Evolutionary conservation across 2,329 filamentous ascomycete genomes (phyloP).

Genomic region (Phialemonium atrogriseum): DNA sequence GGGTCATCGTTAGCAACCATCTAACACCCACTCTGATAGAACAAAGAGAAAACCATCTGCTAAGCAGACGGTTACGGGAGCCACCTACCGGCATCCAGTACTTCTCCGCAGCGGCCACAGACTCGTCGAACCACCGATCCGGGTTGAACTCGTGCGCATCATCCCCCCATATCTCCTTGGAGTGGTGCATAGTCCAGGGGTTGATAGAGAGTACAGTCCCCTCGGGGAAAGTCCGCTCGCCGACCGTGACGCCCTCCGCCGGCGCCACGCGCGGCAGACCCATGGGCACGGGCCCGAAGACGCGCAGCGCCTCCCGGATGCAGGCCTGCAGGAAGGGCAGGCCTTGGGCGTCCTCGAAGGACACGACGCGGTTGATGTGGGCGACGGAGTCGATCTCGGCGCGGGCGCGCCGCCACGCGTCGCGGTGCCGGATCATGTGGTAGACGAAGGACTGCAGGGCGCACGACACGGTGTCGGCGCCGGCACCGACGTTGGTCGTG

Average conservation of each 20-base stretch:
- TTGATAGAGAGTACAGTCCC: conserved; percentile 18
- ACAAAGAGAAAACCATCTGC: background rate
- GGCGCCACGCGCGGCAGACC: conserved; percentile 18
- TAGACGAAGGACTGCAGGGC: conserved; percentile 19
- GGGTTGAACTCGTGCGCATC: conserved; percentile 14
- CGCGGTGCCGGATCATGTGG: conserved; percentile 13
- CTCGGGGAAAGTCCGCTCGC: conserved; percentile 16
- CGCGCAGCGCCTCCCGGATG: conserved; percentile 22
- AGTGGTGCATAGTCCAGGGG: conserved; percentile 18
- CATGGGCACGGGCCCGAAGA: conserved; percentile 18
- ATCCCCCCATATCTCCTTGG: conserved; percentile 13
- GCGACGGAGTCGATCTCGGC: conserved; percentile 15
- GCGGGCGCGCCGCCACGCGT: conserved; percentile 9
- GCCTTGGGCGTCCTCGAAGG: conserved; percentile 17
- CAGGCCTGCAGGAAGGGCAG: conserved; percentile 24
- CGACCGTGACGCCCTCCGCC: conserved; percentile 16
- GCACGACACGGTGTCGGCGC: conserved; percentile 13
- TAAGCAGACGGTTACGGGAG: background rate
- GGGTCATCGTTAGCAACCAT: too few relatives aligned
- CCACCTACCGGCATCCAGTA: conserved; percentile 12
- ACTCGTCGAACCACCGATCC: conserved; percentile 13
- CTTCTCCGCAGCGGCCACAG: conserved; percentile 9
- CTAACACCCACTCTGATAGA: too few relatives aligned
- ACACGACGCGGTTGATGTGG: conserved; percentile 8
- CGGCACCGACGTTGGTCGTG: conserved; percentile 11